These are phyloP conservation scores for Fraxinus sp. DNA, from an alignment of 305 asterid genomes.

Conservation along the genomic window DNA sequence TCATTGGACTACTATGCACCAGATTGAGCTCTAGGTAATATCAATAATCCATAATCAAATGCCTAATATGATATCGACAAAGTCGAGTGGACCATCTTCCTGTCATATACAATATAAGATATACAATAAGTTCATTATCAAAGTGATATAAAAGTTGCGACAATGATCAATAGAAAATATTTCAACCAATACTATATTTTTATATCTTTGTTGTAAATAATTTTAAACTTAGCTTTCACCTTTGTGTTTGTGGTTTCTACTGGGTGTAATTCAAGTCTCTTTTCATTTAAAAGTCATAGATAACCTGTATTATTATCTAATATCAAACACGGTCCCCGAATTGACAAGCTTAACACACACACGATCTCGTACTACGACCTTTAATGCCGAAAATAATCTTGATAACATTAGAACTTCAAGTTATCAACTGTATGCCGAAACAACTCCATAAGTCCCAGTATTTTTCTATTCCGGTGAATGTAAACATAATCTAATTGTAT, in stretches of 20 bases:
- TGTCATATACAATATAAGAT: not conserved
- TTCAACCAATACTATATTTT: not conserved
- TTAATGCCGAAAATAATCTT: not conserved
- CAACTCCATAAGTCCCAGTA: not conserved
- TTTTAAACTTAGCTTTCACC: not conserved
- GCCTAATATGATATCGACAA: not conserved
- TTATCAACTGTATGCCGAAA: not conserved
- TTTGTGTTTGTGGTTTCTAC: not conserved
- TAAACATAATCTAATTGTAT: not conserved
- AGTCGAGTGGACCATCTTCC: not conserved
- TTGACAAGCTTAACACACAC: not conserved
- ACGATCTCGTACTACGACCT: not conserved
- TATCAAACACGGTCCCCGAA: not conserved
- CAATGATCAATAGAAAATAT: not conserved
- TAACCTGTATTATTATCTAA: no score
- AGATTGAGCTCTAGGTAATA: not conserved
- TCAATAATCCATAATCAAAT: no score
- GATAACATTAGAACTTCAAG: not conserved
- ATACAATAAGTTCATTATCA: not conserved
- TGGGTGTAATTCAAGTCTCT: not conserved
- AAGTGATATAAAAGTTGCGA: not conserved
- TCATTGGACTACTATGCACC: not conserved
- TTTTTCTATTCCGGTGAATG: not conserved
- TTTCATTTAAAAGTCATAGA: no score
- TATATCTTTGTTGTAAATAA: not conserved